A percentile compares a stretch with the other conserved stretches of the same genome.
These are phyloP conservation scores for Populus tremula DNA, from an alignment of 345 rosid genomes.

Conservation along the genomic window DNA sequence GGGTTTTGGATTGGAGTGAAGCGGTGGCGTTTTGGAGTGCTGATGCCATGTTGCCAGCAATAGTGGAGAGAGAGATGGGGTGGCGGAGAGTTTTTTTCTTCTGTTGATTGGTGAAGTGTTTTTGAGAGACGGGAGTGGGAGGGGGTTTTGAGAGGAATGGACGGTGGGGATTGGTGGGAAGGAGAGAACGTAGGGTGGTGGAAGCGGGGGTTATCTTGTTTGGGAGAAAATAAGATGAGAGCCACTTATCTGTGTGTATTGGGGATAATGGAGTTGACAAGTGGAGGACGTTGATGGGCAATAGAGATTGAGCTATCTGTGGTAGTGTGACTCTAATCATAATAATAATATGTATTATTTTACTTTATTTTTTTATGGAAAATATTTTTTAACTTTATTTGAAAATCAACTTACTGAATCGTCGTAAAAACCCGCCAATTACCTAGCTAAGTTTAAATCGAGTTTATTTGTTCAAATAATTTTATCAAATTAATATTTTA, in stretches of 20 bases:
- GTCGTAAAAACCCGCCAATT: too few relatives aligned
- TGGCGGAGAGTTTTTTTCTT: neutral
- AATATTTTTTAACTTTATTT: too few relatives aligned
- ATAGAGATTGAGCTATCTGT: neutral
- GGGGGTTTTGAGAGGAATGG: neutral
- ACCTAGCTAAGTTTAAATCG: too few relatives aligned
- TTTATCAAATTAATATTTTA: too few relatives aligned
- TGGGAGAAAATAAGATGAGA: neutral
- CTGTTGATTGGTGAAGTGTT: neutral
- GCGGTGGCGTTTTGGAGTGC: constrained; percentile 50
- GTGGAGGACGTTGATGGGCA: neutral
- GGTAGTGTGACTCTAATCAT: neutral
- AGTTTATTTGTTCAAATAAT: too few relatives aligned
- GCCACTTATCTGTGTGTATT: constrained; percentile 1
- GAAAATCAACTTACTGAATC: too few relatives aligned
- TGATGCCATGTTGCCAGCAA: constrained; percentile 43
- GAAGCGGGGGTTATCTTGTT: constrained; percentile 12
- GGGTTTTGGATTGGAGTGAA: constrained; percentile 55
- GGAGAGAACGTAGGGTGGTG: constrained; percentile 12
- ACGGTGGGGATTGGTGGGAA: neutral
- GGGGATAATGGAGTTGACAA: constrained; percentile 11
- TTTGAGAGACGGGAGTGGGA: neutral
- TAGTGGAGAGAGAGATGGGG: neutral
- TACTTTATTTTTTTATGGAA: too few relatives aligned
- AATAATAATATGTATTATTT: too few relatives aligned